phyloP scores from a whole-genome alignment of 371 early-diverging fungal species.

The Encephalitozoon hellem region DNA sequence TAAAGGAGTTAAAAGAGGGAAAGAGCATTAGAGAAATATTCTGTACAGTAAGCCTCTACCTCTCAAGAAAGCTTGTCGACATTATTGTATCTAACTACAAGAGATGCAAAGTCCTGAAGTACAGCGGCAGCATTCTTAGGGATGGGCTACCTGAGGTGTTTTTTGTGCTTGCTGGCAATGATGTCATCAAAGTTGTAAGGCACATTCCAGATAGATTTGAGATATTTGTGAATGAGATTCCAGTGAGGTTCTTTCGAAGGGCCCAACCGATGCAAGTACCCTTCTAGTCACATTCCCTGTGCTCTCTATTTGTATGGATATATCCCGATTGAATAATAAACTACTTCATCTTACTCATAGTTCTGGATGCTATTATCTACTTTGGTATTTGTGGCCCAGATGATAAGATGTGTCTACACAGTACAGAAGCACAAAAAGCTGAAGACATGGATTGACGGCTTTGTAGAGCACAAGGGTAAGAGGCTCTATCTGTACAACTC shows the following conservation, averaged over 20 bases:
- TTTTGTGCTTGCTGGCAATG: background rate
- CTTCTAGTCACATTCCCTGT: too few relatives aligned
- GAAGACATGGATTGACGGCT: constrained; percentile 44
- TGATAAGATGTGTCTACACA: constrained; percentile 41
- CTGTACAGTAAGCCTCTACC: background rate
- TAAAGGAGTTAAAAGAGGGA: background rate
- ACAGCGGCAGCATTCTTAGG: background rate
- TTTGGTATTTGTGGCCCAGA: background rate
- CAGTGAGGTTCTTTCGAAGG: background rate
- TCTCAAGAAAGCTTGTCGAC: background rate
- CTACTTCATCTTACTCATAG: background rate
- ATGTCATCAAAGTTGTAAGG: background rate
- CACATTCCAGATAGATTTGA: background rate
- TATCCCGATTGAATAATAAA: background rate
- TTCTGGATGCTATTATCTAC: background rate
- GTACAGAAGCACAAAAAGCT: constrained; percentile 39
- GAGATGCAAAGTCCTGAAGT: background rate
- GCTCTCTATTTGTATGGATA: background rate
- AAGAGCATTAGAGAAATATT: background rate
- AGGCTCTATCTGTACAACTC: constrained; percentile 28
- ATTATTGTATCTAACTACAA: background rate
- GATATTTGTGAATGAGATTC: constrained; percentile 6
- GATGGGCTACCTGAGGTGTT: background rate
- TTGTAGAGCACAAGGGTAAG: constrained; percentile 4
- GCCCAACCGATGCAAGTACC: background rate